These are phyloP conservation scores for Pyricularia grisea DNA, from an alignment of 2,329 filamentous ascomycete species.

Conservation along the genomic window DNA sequence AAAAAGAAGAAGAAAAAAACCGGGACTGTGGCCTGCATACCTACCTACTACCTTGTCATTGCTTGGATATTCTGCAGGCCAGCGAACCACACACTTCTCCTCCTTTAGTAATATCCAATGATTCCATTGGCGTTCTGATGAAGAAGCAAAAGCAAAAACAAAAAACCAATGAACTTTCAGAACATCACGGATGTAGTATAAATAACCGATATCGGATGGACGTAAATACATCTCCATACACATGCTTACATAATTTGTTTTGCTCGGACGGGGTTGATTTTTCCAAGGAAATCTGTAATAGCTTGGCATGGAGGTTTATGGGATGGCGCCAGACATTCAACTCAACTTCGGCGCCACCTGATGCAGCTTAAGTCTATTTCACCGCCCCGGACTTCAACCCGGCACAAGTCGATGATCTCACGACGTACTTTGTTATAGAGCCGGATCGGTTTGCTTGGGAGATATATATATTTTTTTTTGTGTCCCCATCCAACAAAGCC, in stretches of 20 bases:
- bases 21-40: neutral
- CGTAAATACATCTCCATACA: neutral
- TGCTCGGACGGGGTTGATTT: neutral
- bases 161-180: neutral
- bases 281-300: neutral
- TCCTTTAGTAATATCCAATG: neutral
- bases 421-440: neutral
- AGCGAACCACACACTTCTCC: neutral
- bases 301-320: neutral
- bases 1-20: neutral
- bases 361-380: neutral
- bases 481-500: neutral
- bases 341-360: neutral
- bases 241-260: neutral
- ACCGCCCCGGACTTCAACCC: neutral
- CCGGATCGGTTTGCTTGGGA: neutral
- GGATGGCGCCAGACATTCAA: neutral
- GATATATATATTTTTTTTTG: no score
- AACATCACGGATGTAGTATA: neutral
- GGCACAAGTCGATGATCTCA: neutral
- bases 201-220: neutral
- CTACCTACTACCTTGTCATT: neutral
- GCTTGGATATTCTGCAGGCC: neutral
- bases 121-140: neutral
- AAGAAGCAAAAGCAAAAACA: neutral